Conservation (phyloP, 1,284 basidiomycete species). For the Ceratobasidium theobromae region DNA sequence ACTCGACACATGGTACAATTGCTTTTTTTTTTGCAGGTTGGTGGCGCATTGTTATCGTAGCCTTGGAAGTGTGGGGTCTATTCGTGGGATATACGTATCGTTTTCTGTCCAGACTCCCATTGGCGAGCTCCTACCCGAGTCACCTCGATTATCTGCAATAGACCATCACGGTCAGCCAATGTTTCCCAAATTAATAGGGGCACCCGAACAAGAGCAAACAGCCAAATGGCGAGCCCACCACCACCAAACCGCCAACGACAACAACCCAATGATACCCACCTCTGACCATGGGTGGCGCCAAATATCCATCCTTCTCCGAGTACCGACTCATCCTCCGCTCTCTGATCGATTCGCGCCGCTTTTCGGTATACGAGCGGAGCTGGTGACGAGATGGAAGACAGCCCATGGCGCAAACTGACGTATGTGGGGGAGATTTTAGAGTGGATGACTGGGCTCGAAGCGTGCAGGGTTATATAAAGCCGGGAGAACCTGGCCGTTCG, state of each 20-base stretch:
- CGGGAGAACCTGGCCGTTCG: too few relatives aligned
- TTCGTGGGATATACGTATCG: constrained; percentile 21
- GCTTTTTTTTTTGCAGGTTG: too few relatives aligned
- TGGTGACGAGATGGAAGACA: constrained; percentile 24
- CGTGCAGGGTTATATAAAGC: too few relatives aligned
- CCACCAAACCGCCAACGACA: too few relatives aligned
- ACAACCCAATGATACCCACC: too few relatives aligned
- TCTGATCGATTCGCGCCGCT: constrained; percentile 11
- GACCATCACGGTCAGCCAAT: too few relatives aligned
- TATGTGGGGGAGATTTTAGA: background rate
- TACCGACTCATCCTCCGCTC: constrained; percentile 12
- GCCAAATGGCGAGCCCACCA: too few relatives aligned
- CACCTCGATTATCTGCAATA: background rate
- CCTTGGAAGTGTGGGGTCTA: constrained; percentile 7
- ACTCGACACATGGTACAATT: too few relatives aligned
- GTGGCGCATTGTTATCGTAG: too few relatives aligned
- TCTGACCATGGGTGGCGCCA: constrained; percentile 1
- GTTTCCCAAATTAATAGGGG: background rate
- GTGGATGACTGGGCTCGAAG: too few relatives aligned
- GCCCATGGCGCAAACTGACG: constrained; percentile 2
- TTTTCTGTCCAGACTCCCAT: constrained; percentile 1
- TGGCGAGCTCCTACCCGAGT: constrained; percentile 12
- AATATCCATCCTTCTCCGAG: constrained; percentile 7
- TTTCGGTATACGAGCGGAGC: background rate
- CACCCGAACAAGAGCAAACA: too few relatives aligned